phyloP scores from a whole-genome alignment of 2,329 filamentous ascomycete species.

The Neoascochyta sp. region DNA sequence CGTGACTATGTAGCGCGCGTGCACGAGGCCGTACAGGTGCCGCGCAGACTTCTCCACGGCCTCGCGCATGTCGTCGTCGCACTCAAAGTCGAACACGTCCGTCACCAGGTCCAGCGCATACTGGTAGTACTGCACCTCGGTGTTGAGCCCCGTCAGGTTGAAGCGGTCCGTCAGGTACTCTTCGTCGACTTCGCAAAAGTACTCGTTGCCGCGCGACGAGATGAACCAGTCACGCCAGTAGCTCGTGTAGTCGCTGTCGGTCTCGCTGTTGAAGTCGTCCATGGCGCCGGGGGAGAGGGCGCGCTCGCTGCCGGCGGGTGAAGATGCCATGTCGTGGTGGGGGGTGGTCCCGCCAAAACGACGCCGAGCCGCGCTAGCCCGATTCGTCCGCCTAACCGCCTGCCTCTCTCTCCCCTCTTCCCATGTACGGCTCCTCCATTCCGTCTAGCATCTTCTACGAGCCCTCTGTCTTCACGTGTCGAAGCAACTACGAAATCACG shows the following conservation, averaged over 20 bases:
- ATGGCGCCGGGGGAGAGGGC: no score
- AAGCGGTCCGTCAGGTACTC: constrained; percentile 98
- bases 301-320: constrained; percentile 12
- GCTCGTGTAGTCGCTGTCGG: constrained; percentile 97
- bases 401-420: no score
- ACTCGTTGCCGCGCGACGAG: constrained; percentile 94
- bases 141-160: constrained; percentile 95
- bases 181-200: constrained; percentile 99
- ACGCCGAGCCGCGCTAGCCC: no score
- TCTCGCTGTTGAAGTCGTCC: constrained; percentile 98
- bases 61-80: constrained; percentile 96
- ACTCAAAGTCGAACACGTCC: constrained; percentile 97
- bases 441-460: no score
- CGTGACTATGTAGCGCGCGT: constrained; percentile 94
- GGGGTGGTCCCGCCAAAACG: no score
- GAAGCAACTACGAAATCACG: no score
- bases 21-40: constrained; percentile 92
- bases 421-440: no score
- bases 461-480: no score
- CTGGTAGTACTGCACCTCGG: constrained; percentile 97
- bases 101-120: constrained; percentile 97
- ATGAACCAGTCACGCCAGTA: constrained; percentile 99
- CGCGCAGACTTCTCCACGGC: constrained; percentile 96
- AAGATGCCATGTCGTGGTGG: no score
- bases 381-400: no score